Base-by-base conservation (phyloP, 371 early-diverging fungal species). In the Mucor irregularis region DNA sequence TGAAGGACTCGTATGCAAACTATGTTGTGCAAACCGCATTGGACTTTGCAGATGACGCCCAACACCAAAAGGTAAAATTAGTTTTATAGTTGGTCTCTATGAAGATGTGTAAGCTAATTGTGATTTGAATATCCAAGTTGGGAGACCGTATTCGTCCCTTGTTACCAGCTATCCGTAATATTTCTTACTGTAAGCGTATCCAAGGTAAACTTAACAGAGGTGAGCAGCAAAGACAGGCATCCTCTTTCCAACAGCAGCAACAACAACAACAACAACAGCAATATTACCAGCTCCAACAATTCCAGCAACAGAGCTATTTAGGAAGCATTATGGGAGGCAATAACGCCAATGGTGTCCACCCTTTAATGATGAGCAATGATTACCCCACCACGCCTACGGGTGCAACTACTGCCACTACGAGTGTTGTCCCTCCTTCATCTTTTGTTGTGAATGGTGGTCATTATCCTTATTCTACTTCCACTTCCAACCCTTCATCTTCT, bases 21-120 rank as follows among this genome's bases (percentile, higher is more conserved):
- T 95, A 94, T 62, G 95, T 95, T 1, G 88, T 95, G n/a, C 95
- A 95, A 69, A 95, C 95, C 1, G 85, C 93, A 6, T 71, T 95
- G 24, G 95, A 95, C 56, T 91, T 81, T 68, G 90, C 92, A 11
- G 90, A 91, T 28, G 76, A 82, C 19, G 57, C 73, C 1, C 93
- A 93, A 67, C 84, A 90, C 19, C 63, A 64, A 7, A 74, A 87
- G 69, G 85, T 86, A 60, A 14, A 30, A n/a, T n/a, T n/a, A n/a
- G n/a, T n/a, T n/a, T n/a, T n/a, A n/a, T n/a, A n/a, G n/a, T n/a
- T n/a, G n/a, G n/a, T n/a, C n/a, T n/a, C n/a, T n/a, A n/a, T n/a
- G n/a, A n/a, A n/a, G n/a, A n/a, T n/a, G n/a, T n/a, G n/a, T n/a
- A n/a, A n/a, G n/a, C n/a, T n/a, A n/a, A n/a, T n/a, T n/a, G n/a